Base-by-base conservation (phyloP, 345 rosid genomes). In the Syzygium oleosum region DNA sequence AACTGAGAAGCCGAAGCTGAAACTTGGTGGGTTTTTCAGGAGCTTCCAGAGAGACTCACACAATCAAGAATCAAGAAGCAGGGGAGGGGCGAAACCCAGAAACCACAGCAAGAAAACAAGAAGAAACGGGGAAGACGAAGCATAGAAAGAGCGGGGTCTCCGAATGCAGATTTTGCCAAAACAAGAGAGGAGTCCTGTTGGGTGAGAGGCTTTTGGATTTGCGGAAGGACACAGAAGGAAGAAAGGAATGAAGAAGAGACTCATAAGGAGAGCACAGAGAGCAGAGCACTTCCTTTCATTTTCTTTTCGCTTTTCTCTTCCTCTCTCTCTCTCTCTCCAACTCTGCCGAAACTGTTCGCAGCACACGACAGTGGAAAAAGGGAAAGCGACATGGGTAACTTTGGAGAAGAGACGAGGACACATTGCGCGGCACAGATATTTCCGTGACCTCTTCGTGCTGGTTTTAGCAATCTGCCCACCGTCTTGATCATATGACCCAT, bases 141-240 rank as follows among this genome's bases (percentile, higher is more conserved):
- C 12, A 0, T 27, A 29, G 9, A 59, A 27, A 59, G 31, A 34
- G 11, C 7, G 13, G 25, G 38, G 49, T 22, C 83, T 34, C 46
- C 19, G 83, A 22, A 73, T 46, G 38, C 38, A 38, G 83, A 73
- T 19, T 38, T 38, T 73, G 14, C 49, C 49, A 10, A 6, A 73
- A 73, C 83, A 19, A 5, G 83, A 19, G 49, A 73, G 49, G 49
- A 73, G 19, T 22, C 49, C 19, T 38, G 83, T 3, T 68, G 80
- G 19, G 80, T 0, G 80, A 54, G 25, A 5, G 46, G 46, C 80
- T 34, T 68, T 34, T 68, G 46, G 25, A 21, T 17, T n/a, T 11
- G 80, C 25, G 51, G 88, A 89, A 85, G 83, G 80, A 88, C 63
- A 88, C 88, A 88, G 88, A 27, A 84, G 90, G 90, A 86, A 88